Base-by-base conservation (phyloP, 2,329 filamentous ascomycete species). In the Fusarium tanahbumbuense region DNA sequence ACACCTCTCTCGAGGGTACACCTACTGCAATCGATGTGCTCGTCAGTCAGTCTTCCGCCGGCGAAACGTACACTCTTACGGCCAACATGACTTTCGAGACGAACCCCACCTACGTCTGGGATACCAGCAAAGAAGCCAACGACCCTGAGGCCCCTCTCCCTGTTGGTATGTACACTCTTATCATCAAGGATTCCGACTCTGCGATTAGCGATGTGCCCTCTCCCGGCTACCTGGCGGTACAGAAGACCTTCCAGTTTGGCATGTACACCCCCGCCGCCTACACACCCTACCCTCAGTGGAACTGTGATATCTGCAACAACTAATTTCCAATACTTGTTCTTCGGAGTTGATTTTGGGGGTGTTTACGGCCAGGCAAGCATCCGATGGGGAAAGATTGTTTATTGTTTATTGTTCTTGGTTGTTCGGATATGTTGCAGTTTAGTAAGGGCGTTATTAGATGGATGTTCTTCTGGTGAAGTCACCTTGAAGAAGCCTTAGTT, bases 11-110 rank as follows among this genome's bases (percentile, higher is more conserved):
- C 30, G 81, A 83, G 58, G 87, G 81, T 27, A 86, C 82, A 2
- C 89, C 89, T 3, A 88, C 86, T 5, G 88, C 87, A 42, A 75
- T 91, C 60, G 87, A 91, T 68, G 81, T 91, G 16, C 77, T 89
- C 60, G 82, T 88, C 34, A 87, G 86, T 69, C 89, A 86, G 81
- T 85, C 84, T 42, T 77, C 77, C 10, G 85, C 83, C 46, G 78
- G 81, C 22, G 81, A 83, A 64, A 85, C 87, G 4, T 91, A 86
- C 81, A 91, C 88, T 18, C 81, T 91, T 46, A 88, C 88, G 5
- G 81, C 83, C 75, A 91, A 91, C 81, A 89, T 89, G 85, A 87
- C 86, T 1, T 89, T 86, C 60, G 77, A 81, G 63, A 83, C 83
- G 20, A 81, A 81, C 8, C 86, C 80, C 42, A 79, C 82, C 23